phyloP scores from a whole-genome alignment of 73 alveolate genomes.

The Blepharisma japonicum region DNA sequence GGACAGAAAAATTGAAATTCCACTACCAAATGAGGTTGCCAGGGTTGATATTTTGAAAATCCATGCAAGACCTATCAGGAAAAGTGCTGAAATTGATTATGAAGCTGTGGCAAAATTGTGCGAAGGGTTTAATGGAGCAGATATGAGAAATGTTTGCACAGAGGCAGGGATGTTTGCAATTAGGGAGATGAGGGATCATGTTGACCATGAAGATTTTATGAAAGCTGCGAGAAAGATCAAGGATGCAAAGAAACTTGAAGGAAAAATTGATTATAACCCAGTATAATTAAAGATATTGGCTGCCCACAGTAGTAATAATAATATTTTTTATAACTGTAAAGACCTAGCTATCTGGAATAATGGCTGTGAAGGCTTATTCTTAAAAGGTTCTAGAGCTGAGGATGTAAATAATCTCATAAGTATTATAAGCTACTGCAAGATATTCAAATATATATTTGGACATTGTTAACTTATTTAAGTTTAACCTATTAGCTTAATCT shows the following conservation, averaged over 20 bases:
- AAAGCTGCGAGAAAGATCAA: conserved; percentile 97
- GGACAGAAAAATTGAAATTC: conserved; percentile 98
- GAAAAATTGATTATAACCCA: conserved; percentile 88
- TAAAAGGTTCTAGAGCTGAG: too few species aligned
- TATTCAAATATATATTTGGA: too few species aligned
- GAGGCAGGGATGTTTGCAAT: conserved; percentile 99
- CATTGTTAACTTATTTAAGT: too few species aligned
- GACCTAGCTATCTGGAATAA: too few species aligned
- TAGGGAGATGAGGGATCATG: conserved; percentile 97
- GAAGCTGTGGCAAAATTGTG: conserved; percentile 82
- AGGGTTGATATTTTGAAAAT: conserved; percentile 92
- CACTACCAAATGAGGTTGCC: conserved; percentile 97
- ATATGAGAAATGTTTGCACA: conserved; percentile 98
- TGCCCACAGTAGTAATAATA: too few species aligned
- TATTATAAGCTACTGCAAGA: too few species aligned
- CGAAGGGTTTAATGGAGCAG: conserved; percentile 99
- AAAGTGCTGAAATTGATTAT: conserved; percentile 96
- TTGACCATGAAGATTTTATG: conserved; percentile 97
- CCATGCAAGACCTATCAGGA: conserved; percentile 96
- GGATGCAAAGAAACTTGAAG: conserved; percentile 93
- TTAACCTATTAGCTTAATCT: too few species aligned
- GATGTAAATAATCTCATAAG: too few species aligned
- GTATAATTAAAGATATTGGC: conserved; percentile 77
- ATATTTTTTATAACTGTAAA: too few species aligned
- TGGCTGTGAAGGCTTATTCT: too few species aligned